These are phyloP conservation scores for Geosmithia flava DNA, from an alignment of 2,329 filamentous ascomycete genomes.

Conservation along the genomic window DNA sequence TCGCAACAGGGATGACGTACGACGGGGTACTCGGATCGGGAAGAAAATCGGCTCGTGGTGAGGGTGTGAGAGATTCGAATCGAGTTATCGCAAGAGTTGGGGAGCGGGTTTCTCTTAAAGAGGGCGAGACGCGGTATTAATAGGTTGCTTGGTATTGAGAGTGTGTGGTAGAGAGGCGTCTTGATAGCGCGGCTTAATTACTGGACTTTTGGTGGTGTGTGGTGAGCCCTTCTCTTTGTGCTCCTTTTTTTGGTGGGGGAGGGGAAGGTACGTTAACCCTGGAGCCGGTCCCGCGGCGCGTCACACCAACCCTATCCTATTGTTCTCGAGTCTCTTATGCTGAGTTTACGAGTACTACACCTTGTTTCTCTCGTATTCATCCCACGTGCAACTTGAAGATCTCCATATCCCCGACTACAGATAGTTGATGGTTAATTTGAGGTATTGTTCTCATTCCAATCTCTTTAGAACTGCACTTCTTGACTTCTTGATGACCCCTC, in stretches of 20 bases:
- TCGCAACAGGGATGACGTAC: background rate
- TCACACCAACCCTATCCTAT: too few relatives aligned
- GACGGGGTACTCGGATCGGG: background rate
- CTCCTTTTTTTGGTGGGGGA: background rate
- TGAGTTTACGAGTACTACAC: too few relatives aligned
- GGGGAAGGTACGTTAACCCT: too few relatives aligned
- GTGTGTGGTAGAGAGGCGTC: background rate
- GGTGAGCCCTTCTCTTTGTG: background rate
- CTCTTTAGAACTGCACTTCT: too few relatives aligned
- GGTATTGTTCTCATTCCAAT: too few relatives aligned
- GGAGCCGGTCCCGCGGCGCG: too few relatives aligned
- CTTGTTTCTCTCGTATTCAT: too few relatives aligned
- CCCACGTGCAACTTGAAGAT: too few relatives aligned
- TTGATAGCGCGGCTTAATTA: background rate
- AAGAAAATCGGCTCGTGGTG: background rate
- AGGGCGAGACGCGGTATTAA: background rate
- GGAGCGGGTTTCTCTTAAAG: background rate
- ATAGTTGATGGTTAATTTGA: too few relatives aligned
- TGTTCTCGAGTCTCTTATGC: too few relatives aligned
- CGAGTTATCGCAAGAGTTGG: background rate
- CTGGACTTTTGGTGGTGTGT: background rate
- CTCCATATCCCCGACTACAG: too few relatives aligned
- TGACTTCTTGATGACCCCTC: too few relatives aligned
- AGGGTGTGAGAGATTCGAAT: background rate
- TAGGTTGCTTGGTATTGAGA: background rate